A percentile compares a stretch with the other conserved stretches of the same genome.
Evolutionary conservation across 148 eudicot species (phyloP).

Genomic region (Rhododendron mucronatum): DNA sequence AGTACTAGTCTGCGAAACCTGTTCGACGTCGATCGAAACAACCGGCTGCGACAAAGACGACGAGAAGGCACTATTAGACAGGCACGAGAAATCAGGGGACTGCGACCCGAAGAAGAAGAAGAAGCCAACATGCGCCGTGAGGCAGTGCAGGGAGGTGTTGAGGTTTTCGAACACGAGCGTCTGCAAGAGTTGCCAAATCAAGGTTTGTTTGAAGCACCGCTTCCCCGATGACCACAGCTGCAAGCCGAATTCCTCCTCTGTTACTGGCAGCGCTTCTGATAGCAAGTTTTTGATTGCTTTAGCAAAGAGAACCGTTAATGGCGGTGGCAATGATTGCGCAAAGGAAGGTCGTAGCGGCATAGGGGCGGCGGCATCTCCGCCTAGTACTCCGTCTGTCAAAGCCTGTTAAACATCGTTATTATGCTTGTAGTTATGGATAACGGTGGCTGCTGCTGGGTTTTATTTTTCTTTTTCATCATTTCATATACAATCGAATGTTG

Average conservation of each 20-base stretch:
- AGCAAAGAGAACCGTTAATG: constrained; percentile 42
- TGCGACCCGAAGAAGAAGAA: constrained; percentile 83
- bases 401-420: constrained; percentile 34
- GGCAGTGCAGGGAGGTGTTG: constrained; percentile 55
- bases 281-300: constrained; percentile 63
- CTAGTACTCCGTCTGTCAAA: constrained; percentile 40
- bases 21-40: constrained; percentile 66
- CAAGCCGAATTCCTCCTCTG: constrained; percentile 6
- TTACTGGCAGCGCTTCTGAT: not conserved
- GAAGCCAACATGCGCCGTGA: constrained; percentile 59
- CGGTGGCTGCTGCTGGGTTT: not conserved
- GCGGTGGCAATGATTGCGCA: constrained; percentile 49
- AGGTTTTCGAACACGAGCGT: constrained; percentile 63
- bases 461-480: not conserved
- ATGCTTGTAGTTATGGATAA: not conserved
- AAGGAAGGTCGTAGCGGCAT: constrained; percentile 20
- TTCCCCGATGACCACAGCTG: constrained; percentile 71
- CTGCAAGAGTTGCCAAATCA: constrained; percentile 56
- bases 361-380: constrained; percentile 13
- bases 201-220: constrained; percentile 73
- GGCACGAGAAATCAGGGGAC: constrained; percentile 59
- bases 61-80: constrained; percentile 45
- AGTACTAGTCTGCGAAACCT: constrained; percentile 62
- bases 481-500: not conserved
- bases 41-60: constrained; percentile 45